Percentiles rank a stretch among this genome's conserved stretches.
phyloP scores from a whole-genome alignment of 805 yeast species.

The Pichia scutulata region DNA sequence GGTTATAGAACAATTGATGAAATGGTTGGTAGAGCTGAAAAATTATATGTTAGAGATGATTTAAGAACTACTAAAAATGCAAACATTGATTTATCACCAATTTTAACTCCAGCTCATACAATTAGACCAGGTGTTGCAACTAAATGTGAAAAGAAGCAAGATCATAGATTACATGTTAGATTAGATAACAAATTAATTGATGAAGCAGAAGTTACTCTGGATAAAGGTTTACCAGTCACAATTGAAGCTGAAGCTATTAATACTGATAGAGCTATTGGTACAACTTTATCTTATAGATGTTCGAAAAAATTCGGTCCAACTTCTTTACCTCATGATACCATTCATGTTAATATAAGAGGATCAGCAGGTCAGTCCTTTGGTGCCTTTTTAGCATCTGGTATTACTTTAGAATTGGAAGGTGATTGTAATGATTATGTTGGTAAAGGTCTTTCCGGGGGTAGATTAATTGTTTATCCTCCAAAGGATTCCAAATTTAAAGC shows the following conservation, averaged over 20 bases:
- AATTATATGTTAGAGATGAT: conserved; percentile 76
- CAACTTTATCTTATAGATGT: conserved; percentile 88
- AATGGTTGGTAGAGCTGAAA: conserved; percentile 97
- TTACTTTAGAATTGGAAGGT: conserved; percentile 91
- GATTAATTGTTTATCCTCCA: conserved; percentile 88
- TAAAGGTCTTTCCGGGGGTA: conserved; percentile 94
- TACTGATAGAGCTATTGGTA: conserved; percentile 94
- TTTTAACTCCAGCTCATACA: conserved; percentile 93
- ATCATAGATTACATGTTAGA: conserved; percentile 87
- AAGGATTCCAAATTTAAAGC: conserved; percentile 76
- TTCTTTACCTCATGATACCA: conserved; percentile 92
- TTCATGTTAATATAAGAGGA: conserved; percentile 85
- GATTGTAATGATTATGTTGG: conserved; percentile 98
- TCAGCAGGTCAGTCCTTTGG: conserved; percentile 99
- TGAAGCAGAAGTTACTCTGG: conserved; percentile 91
- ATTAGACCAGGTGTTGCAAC: conserved; percentile 97
- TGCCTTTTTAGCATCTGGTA: conserved; percentile 94
- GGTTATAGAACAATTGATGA: conserved; percentile 95
- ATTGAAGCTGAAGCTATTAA: conserved; percentile 90
- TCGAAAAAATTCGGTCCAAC: conserved; percentile 89
- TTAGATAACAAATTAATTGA: conserved; percentile 93
- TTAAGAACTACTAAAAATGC: conserved; percentile 83
- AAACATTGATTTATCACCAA: conserved; percentile 84
- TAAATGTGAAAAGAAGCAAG: conserved; percentile 85
- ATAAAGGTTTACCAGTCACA: conserved; percentile 91